Evolutionary conservation across 495 filamentous ascomycete species (phyloP).

Genomic region (Aspergillus kassunensis): DNA sequence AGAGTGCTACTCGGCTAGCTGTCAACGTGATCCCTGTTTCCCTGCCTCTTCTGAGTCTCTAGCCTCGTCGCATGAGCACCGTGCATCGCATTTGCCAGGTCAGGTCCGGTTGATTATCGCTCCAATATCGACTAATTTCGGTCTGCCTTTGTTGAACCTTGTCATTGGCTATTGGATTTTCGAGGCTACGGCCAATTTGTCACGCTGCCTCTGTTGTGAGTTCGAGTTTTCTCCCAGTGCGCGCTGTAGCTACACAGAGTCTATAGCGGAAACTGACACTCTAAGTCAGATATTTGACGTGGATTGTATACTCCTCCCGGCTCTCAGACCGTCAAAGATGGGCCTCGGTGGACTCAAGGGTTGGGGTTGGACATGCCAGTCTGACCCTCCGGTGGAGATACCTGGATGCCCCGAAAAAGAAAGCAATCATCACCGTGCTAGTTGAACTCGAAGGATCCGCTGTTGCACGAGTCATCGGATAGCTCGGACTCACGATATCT

Average conservation of each 20-base stretch:
- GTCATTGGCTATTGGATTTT: conserved; percentile 7
- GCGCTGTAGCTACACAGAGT: no score
- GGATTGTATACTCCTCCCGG: no score
- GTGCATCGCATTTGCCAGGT: conserved; percentile 12
- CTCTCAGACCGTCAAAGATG: no score
- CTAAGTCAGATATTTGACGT: no score
- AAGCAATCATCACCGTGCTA: conserved; percentile 1
- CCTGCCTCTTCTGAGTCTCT: background rate
- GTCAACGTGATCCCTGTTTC: conserved; percentile 5
- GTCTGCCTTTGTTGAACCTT: background rate
- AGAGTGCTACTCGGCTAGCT: conserved; percentile 1
- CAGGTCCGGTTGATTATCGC: conserved; percentile 1
- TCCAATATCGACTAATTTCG: conserved; percentile 1
- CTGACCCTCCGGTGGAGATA: background rate
- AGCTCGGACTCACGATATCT: conserved; percentile 7
- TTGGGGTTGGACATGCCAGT: background rate
- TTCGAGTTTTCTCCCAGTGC: background rate
- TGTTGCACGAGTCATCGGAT: conserved; percentile 9
- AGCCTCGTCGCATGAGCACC: background rate
- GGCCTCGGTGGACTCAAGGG: no score
- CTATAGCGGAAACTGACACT: background rate
- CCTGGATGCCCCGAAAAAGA: background rate
- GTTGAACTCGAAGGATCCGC: background rate
- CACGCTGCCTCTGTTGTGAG: conserved; percentile 1
- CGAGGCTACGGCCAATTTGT: conserved; percentile 7